Percentiles rank a stretch among this genome's conserved stretches.
Evolutionary conservation across 352 stramenopile species (phyloP).

Genomic region (Thraustochytrium sp.): DNA sequence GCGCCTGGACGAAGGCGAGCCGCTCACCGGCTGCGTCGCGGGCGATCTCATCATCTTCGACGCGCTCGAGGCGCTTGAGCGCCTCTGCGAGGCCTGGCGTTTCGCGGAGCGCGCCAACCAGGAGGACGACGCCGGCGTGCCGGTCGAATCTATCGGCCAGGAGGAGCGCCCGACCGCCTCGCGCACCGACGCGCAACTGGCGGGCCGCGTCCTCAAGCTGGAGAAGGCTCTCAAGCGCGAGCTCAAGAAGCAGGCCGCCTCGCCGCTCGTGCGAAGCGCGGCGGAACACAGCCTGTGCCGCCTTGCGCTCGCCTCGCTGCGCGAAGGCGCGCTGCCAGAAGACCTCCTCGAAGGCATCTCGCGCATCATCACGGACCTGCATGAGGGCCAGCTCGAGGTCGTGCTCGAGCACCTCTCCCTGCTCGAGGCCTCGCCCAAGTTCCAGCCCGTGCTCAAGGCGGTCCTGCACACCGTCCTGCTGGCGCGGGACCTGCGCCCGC

Average conservation of each 20-base stretch:
- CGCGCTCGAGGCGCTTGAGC: background rate
- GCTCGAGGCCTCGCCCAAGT: background rate
- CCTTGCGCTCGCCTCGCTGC: background rate
- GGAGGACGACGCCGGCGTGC: background rate
- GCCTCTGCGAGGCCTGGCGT: background rate
- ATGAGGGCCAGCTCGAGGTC: background rate
- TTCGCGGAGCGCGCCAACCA: background rate
- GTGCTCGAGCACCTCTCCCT: background rate
- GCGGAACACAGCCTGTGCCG: background rate
- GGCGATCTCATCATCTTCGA: background rate
- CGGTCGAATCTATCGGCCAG: background rate
- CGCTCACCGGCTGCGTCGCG: background rate
- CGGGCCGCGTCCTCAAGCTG: background rate
- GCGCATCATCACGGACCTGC: background rate
- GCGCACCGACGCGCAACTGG: background rate
- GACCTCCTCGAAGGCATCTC: background rate
- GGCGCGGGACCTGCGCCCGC: background rate
- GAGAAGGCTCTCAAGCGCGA: background rate
- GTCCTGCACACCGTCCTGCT: background rate
- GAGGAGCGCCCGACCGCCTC: background rate
- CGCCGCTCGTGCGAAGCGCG: background rate
- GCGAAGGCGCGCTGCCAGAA: background rate
- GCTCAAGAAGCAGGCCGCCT: background rate
- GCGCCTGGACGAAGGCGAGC: background rate
- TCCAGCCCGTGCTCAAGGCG: background rate